A percentile compares a stretch with the other conserved stretches of the same genome.
These are phyloP conservation scores for Xylariaceae sp. DNA, from an alignment of 2,329 filamentous ascomycete genomes.

Conservation along the genomic window DNA sequence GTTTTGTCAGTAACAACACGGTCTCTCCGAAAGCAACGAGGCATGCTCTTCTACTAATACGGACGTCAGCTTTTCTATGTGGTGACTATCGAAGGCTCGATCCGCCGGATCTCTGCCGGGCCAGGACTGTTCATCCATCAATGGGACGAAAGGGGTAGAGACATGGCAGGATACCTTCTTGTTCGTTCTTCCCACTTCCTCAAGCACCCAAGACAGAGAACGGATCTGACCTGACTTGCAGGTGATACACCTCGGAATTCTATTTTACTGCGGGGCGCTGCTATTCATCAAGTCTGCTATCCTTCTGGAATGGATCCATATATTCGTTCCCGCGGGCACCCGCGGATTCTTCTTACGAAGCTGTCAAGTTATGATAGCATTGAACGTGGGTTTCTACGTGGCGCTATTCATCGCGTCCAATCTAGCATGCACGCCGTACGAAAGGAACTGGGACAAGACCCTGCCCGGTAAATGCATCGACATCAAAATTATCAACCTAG, in stretches of 20 bases:
- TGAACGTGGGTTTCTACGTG: not conserved
- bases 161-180: not conserved
- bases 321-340: not conserved
- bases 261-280: not conserved
- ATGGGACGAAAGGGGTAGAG: not conserved
- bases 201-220: no score
- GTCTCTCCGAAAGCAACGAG: not conserved
- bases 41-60: not conserved
- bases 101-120: not conserved
- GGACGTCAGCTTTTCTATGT: not conserved
- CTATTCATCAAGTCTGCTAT: not conserved
- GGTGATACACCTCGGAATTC: not conserved
- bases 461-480: not conserved
- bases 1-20: not conserved
- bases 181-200: no score
- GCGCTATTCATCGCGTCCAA: not conserved
- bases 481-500: not conserved
- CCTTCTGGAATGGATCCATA: not conserved
- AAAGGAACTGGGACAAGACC: not conserved
- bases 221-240: no score
- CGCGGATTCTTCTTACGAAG: not conserved
- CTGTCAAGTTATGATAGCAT: not conserved
- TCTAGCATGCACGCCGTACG: not conserved
- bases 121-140: not conserved
- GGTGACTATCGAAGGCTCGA: not conserved